Base-by-base conservation (phyloP, 2,329 filamentous ascomycete genomes). In the Aspergillus carbonarius region DNA sequence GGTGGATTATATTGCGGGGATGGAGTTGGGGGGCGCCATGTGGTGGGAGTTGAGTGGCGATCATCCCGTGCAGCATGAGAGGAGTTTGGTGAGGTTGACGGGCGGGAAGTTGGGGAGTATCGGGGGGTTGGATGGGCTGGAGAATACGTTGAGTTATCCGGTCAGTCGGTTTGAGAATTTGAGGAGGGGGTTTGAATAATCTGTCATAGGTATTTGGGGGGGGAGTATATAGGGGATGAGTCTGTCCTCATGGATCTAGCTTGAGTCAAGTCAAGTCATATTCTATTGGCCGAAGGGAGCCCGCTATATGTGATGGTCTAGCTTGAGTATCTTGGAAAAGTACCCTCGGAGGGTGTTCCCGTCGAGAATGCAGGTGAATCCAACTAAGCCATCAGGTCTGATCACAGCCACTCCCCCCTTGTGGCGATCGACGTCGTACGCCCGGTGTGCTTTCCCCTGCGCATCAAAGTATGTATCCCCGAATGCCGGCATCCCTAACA, bases 31-130 rank as follows among this genome's bases (percentile, higher is more conserved):
- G 3, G 93, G 93, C 15, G 91, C 84, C n/a, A 97, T 97, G 92
- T 97, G 92, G 92, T 96, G 91, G 91, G 93, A 97, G 78, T 90
- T 86, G 68, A 93, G 89, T 68, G 87, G 85, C 0, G 93, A 97
- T 72, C 35, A 44, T 12, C 51, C 25, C 12, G 51, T 54, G 1
- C 9, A n/a, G 4, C 37, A 54, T 44, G 51, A 54, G 51, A 40
- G 51, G 48, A 87, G 70, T 71, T 76, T 4, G 87, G 85, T 0
- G 73, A 74, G 8, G 78, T 81, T 0, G 69, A 72, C 76, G 27
- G 67, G 75, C 13, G 63, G 64, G 27, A 55, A 60, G 1, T 64
- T 72, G 30, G 72, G 73, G 10, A 71, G 74, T 12, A 55, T 56
- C 1, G 57, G 62, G 25, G 61, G 61, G 35, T 71, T 86, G 65